A percentile compares a stretch with the other conserved stretches of the same genome.
These are phyloP conservation scores for Claviceps sp. DNA, from an alignment of 2,329 filamentous ascomycete genomes.

Conservation along the genomic window DNA sequence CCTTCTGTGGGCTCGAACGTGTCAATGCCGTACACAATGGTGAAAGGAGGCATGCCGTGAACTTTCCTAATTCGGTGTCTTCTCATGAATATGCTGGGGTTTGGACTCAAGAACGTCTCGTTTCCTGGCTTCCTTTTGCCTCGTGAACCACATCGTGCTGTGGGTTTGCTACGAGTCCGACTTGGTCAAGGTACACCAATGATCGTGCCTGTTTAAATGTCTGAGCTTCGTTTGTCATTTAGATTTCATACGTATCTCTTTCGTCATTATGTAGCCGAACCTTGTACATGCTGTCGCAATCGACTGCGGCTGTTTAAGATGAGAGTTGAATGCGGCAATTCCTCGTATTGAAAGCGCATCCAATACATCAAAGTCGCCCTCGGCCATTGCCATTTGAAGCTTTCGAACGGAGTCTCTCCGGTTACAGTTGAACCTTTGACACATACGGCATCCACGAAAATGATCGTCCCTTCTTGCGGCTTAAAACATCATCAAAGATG, in stretches of 20 bases:
- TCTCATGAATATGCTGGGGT: conserved; percentile 52
- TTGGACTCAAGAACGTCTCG: conserved; percentile 47
- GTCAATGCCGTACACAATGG: conserved; percentile 65
- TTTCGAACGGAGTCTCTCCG: conserved; percentile 45
- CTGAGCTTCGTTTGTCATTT: no score
- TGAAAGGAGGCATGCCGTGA: conserved; percentile 67
- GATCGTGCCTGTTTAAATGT: no score
- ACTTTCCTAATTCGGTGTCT: conserved; percentile 53
- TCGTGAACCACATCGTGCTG: conserved; percentile 34
- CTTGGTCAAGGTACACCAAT: no score
- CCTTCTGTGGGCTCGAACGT: conserved; percentile 67
- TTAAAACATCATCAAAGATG: conserved; percentile 65
- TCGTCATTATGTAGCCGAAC: no score
- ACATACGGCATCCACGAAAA: conserved; percentile 33
- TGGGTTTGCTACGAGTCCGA: conserved; percentile 10
- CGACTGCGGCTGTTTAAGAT: no score
- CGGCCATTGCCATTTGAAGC: conserved; percentile 49
- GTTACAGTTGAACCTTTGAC: conserved; percentile 36
- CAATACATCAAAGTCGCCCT: conserved; percentile 65
- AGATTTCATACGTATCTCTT: no score
- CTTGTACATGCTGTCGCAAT: no score
- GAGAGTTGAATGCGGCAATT: no score
- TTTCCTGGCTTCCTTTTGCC: conserved; percentile 44
- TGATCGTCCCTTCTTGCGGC: conserved; percentile 48
- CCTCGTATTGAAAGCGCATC: conserved; percentile 2